Evolutionary conservation across 345 rosid genomes (phyloP), one percentile per base, ranked within the genome.

Genomic region (Ceriops zippeliana): DNA sequence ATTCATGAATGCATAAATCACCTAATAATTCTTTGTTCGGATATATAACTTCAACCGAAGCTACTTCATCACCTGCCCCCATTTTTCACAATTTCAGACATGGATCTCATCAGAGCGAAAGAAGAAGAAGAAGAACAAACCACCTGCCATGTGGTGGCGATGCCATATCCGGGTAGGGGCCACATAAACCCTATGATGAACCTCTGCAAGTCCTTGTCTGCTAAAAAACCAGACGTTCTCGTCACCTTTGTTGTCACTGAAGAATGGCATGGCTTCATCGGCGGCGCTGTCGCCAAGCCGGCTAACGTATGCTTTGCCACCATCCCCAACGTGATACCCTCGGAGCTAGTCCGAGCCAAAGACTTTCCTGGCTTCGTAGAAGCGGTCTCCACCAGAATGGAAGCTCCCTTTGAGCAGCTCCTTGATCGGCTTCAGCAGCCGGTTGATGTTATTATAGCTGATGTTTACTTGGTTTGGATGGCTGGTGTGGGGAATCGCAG

Each of bases 121-220:
- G 30, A 28, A 28, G 30, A 28, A 28, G 30, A 35, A 35, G 10
- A 35, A 35, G 2, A 9, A 10, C 46, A 0, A 38, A 46, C 28
- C 22, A 8, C 27, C 58, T 52, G 67, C 38, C 74, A 53, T 38
- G 54, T 70, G 19, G 68, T 70, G 52, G 74, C 66, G 3, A 52
- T 70, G 62, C 74, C 74, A 1, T 62, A 21, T 37, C 74, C 74
- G 21, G 68, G 53, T 5, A 57, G 54, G 17, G 74, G 74, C 53
- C 74, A 70, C 74, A 54, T 62, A 47, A 70, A 70, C 37, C 67
- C 73, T 26, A 70, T 62, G 67, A 34, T 70, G 51, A 62, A 70
- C 35, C 59, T 70, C 68, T 62, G 74, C 74, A 70, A 51, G 53
- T 15, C 27, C 8, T 22, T 70, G 16, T 66, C 62, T 24, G 13